Conservation (phyloP, 495 filamentous ascomycete species). For the Hamigera avellanea region DNA sequence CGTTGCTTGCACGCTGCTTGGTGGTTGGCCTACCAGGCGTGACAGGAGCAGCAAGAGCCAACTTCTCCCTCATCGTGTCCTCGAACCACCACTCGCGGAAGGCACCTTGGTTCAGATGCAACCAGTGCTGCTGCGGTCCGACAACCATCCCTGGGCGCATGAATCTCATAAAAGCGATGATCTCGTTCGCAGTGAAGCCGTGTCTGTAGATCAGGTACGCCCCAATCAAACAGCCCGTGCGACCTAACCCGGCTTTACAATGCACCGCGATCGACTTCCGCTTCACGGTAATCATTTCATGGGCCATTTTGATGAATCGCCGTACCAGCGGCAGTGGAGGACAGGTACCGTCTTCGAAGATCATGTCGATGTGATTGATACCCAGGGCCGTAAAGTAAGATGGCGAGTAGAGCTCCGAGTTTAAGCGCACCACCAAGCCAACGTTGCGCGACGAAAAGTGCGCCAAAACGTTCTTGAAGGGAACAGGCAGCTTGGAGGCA, state of each 20-base stretch:
- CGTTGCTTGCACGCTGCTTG: slow-evolving; percentile 41
- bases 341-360: slow-evolving; percentile 97
- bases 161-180: slow-evolving; percentile 98
- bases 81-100: slow-evolving; percentile 99
- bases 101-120: slow-evolving; percentile 89
- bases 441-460: slow-evolving; percentile 83
- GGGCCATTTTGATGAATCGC: slow-evolving; percentile 88
- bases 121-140: slow-evolving; percentile 98
- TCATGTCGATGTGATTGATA: slow-evolving; percentile 96
- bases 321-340: slow-evolving; percentile 74
- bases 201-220: slow-evolving; percentile 96
- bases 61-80: slow-evolving; percentile 63
- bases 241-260: slow-evolving; percentile 95
- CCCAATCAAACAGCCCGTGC: slow-evolving; percentile 91
- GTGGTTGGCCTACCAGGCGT: slow-evolving; percentile 62
- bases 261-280: slow-evolving; percentile 90
- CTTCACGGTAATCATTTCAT: slow-evolving; percentile 81
- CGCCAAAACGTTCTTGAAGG: slow-evolving; percentile 88
- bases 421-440: slow-evolving; percentile 87
- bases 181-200: slow-evolving; percentile 96
- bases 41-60: slow-evolving; percentile 52
- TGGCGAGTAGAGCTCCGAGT: slow-evolving; percentile 89
- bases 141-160: slow-evolving; percentile 99
- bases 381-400: slow-evolving; percentile 92
- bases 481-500: slow-evolving; percentile 49